Percentiles rank a stretch among this genome's conserved stretches.
phyloP scores from a whole-genome alignment of 208 protist species.

The Crithidia brevicula region DNA sequence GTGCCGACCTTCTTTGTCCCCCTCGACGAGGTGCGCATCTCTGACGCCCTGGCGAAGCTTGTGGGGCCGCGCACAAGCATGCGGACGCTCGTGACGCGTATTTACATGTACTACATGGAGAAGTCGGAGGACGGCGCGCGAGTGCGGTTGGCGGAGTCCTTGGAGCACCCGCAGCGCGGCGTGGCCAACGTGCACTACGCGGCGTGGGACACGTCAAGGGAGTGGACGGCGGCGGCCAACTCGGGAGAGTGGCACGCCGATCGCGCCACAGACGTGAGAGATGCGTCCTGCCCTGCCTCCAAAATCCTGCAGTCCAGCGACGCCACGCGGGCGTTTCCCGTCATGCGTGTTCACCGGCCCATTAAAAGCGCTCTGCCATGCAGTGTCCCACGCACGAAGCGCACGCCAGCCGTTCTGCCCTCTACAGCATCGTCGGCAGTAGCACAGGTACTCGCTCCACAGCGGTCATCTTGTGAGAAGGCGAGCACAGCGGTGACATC shows the following conservation, averaged over 20 bases:
- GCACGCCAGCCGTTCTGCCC: too few species aligned
- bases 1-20: constrained; percentile 81
- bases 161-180: constrained; percentile 53
- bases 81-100: constrained; percentile 46
- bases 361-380: constrained; percentile 21
- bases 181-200: constrained; percentile 61
- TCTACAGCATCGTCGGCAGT: too few species aligned
- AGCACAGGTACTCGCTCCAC: too few species aligned
- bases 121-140: constrained; percentile 31
- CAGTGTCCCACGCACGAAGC: constrained; percentile 3
- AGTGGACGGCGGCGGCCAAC: background rate
- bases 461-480: too few species aligned
- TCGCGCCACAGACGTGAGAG: background rate
- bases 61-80: constrained; percentile 58
- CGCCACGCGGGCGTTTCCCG: constrained; percentile 24
- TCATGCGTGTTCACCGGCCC: constrained; percentile 26
- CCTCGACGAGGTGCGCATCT: constrained; percentile 46
- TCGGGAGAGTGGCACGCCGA: background rate
- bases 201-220: constrained; percentile 4
- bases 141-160: constrained; percentile 47
- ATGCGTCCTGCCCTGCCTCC: background rate
- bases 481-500: background rate
- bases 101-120: constrained; percentile 83
- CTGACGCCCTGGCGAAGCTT: constrained; percentile 55
- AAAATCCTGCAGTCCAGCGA: constrained; percentile 22